phyloP scores from a whole-genome alignment of 2,329 filamentous ascomycete species.

The Lasiodiplodia sp. region DNA sequence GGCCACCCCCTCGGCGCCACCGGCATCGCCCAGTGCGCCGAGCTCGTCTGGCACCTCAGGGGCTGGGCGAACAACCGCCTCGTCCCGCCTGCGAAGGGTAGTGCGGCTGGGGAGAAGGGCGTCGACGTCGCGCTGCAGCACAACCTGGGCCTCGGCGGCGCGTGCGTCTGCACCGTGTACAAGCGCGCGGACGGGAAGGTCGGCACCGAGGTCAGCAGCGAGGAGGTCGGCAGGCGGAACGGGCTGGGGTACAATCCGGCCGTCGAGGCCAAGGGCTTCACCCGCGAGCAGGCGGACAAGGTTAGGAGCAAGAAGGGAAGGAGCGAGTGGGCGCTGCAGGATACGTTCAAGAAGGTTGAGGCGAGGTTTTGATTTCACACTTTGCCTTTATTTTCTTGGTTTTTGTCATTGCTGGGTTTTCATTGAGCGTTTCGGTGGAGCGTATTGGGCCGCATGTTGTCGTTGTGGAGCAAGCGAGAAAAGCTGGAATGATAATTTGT shows the following conservation, averaged over 20 bases:
- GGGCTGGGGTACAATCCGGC: slow-evolving; percentile 91
- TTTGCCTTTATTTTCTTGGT: neutral
- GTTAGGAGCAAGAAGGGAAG: slow-evolving; percentile 73
- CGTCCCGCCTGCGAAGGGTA: slow-evolving; percentile 65
- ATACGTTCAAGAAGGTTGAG: slow-evolving; percentile 76
- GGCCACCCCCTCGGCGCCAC: slow-evolving; percentile 94
- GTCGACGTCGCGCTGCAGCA: slow-evolving; percentile 79
- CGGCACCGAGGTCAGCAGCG: slow-evolving; percentile 67
- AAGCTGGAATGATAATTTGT: too few relatives aligned
- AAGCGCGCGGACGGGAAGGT: slow-evolving; percentile 78
- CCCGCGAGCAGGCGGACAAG: slow-evolving; percentile 72
- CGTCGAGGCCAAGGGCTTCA: slow-evolving; percentile 87
- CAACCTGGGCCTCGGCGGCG: slow-evolving; percentile 90
- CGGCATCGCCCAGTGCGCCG: slow-evolving; percentile 93
- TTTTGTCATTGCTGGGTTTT: neutral
- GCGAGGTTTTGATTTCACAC: slow-evolving; percentile 61
- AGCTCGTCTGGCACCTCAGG: slow-evolving; percentile 92
- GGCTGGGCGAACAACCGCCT: slow-evolving; percentile 94
- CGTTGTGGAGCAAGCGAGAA: too few relatives aligned
- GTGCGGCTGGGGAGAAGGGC: too few relatives aligned
- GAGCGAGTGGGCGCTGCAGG: slow-evolving; percentile 78
- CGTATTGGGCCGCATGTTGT: too few relatives aligned
- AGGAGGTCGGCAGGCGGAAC: slow-evolving; percentile 69
- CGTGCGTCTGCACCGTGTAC: slow-evolving; percentile 90
- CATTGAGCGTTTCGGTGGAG: neutral